Evolutionary conservation across 768 basidiomycete genomes (phyloP).

Genomic region (Suillus sp.): DNA sequence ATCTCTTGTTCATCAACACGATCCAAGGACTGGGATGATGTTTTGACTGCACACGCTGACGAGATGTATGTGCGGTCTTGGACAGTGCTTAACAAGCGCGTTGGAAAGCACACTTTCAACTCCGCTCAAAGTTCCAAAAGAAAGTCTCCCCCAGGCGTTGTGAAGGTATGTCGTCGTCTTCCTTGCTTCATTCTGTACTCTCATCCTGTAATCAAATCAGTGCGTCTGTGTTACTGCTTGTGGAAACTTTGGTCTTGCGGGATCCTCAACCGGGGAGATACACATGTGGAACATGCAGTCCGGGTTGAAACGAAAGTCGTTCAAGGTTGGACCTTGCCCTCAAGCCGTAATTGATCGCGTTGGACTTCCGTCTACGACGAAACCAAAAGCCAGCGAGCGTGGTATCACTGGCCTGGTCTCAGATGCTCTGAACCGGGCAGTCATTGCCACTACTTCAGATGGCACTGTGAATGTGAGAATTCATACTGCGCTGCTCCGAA

Average conservation of each 20-base stretch:
- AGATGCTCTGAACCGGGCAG: conserved; percentile 78
- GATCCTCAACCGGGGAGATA: conserved; percentile 79
- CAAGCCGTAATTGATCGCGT: conserved; percentile 50
- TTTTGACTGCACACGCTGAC: conserved; percentile 86
- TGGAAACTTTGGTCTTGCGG: conserved; percentile 91
- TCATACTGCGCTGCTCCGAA: neutral
- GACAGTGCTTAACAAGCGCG: conserved; percentile 79
- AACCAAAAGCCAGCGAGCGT: conserved; percentile 47
- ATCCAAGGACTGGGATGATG: conserved; percentile 97
- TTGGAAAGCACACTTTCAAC: conserved; percentile 75
- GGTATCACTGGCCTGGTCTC: conserved; percentile 81
- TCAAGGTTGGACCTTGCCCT: conserved; percentile 66
- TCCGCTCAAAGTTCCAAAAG: conserved; percentile 51
- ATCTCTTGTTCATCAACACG: conserved; percentile 79
- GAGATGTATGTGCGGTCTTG: conserved; percentile 85
- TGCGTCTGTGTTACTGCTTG: conserved; percentile 90
- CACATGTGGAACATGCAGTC: conserved; percentile 98
- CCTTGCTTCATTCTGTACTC: conserved; percentile 5
- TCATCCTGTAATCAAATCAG: conserved; percentile 36
- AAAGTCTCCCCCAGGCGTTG: conserved; percentile 58
- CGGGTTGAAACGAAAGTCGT: conserved; percentile 80
- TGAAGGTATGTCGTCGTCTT: conserved; percentile 56
- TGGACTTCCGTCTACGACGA: conserved; percentile 38
- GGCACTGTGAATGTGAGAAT: conserved; percentile 83
- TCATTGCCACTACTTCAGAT: conserved; percentile 86